Evolutionary conservation across 371 early-diverging fungal species (phyloP).

Genomic region (Rhizopus microsporus): DNA sequence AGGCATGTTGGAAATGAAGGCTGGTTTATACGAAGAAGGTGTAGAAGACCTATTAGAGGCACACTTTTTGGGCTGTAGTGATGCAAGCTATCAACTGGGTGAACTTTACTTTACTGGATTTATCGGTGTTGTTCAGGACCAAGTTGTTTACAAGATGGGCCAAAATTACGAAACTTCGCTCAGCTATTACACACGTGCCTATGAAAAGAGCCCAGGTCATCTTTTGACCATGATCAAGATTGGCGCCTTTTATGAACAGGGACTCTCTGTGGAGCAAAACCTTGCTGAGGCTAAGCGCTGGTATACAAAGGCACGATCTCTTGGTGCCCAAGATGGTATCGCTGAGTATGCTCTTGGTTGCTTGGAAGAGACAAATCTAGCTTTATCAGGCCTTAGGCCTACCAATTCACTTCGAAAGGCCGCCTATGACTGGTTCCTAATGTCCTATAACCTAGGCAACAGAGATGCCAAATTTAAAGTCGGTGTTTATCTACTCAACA

Average conservation of each 20-base stretch:
- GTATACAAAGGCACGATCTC: conserved; percentile 11
- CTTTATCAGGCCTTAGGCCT: background rate
- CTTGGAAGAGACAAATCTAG: conserved; percentile 14
- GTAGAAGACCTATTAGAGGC: conserved; percentile 25
- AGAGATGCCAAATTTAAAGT: conserved; percentile 20
- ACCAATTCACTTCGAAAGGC: conserved; percentile 5
- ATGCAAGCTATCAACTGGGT: conserved; percentile 21
- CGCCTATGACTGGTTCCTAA: conserved; percentile 22
- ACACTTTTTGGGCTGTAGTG: conserved; percentile 14
- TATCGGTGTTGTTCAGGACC: conserved; percentile 8
- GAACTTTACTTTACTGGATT: conserved; percentile 18
- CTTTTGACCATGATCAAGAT: conserved; percentile 12
- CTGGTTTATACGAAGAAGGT: conserved; percentile 22
- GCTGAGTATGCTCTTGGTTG: conserved; percentile 29
- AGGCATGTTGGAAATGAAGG: conserved; percentile 14
- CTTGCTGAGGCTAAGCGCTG: conserved; percentile 7
- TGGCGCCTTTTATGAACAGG: conserved; percentile 21
- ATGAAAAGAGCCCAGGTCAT: background rate
- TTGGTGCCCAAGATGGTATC: conserved; percentile 9
- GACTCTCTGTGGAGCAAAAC: conserved; percentile 1
- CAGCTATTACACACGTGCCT: conserved; percentile 7
- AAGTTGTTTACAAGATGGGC: conserved; percentile 6
- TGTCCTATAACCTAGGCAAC: conserved; percentile 14
- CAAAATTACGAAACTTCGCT: conserved; percentile 1
- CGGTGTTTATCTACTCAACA: conserved; percentile 16